Evolutionary conservation across 2,329 filamentous ascomycete genomes (phyloP), one percentile per base, ranked within the genome.

Genomic region (Nigrospora osmanthi): DNA sequence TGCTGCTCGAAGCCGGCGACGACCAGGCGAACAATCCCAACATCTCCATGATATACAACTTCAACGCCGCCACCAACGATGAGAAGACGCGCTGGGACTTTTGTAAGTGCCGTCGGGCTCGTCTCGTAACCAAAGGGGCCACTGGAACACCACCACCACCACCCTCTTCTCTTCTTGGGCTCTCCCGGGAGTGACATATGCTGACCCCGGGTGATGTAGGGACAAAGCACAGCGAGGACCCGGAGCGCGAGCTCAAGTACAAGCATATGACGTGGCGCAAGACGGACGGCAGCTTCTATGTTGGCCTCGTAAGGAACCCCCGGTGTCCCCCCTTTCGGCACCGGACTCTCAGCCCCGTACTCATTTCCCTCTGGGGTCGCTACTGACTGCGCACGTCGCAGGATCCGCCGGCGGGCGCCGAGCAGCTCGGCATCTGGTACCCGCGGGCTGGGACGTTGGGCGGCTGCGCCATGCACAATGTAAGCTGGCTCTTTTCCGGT

Each of bases 1-100:
- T 79, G 16, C 65, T 80, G 5, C 67, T 79, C 15, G 76, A 80
- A 54, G 75, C 75, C n/a, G 75, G 75, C 44, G 70, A 75, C 48
- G 75, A 79, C 46, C 49, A 59, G n/a, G 57, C 55, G 6, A 49
- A 56, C 39, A 59, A 60, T 23, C 55, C 54, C 43, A 60, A 59
- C 41, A 59, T 55, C 36, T 60, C 57, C 3, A 50, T 55, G 23
- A 54, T 60, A 39, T 37, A 28, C 16, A 59, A 60, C 44, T 59
- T 59, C 52, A 69, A 76, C 49, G 69, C 65, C 11, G 57, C 56
- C 13, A 58, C 56, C 19, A 62, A 68, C 46, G 67, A 71, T 47
- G 66, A 69, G 17, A 57, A 56, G 41, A 59, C 58, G 10, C 61
- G 66, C 45, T 80, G 76, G 76, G 73, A 78, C 60, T 79, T 75